phyloP scores from a whole-genome alignment of 1,284 basidiomycete species.

The Marasmius tenuissimus region DNA sequence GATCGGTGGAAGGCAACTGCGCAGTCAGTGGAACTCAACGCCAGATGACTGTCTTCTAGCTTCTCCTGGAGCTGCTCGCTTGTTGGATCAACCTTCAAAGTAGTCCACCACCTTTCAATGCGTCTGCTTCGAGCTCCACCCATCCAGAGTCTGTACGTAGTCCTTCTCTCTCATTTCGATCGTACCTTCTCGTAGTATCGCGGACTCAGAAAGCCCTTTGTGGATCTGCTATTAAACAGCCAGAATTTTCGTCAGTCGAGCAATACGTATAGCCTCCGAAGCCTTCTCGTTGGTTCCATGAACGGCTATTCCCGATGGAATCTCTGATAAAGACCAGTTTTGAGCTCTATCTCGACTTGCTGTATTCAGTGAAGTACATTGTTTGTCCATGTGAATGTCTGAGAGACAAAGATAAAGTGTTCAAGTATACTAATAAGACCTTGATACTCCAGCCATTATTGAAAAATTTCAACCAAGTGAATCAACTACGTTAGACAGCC shows the following conservation, averaged over 20 bases:
- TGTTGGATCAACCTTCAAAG: not conserved
- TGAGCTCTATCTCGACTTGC: constrained; percentile 69
- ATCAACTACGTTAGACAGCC: constrained; percentile 87
- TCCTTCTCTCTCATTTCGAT: not conserved
- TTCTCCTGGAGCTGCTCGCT: not conserved
- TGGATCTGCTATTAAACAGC: constrained; percentile 69
- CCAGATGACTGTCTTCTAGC: not conserved
- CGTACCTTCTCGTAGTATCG: constrained; percentile 1
- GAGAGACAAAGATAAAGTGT: not conserved
- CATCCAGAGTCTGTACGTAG: not conserved
- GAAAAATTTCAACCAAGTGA: constrained; percentile 83
- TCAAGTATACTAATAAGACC: constrained; percentile 44
- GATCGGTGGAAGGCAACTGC: no score
- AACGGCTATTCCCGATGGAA: constrained; percentile 68
- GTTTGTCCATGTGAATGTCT: no score
- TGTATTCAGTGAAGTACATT: no score
- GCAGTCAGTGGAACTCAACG: no score
- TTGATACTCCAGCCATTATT: constrained; percentile 92
- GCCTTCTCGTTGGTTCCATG: constrained; percentile 73
- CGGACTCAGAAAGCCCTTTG: constrained; percentile 46
- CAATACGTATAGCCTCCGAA: constrained; percentile 59
- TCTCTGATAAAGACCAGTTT: constrained; percentile 60
- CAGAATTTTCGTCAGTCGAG: not conserved
- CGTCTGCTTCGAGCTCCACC: not conserved
- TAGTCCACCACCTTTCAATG: no score